Conservation (phyloP, 73 alveolate species). For the Urostyla sp. region DNA sequence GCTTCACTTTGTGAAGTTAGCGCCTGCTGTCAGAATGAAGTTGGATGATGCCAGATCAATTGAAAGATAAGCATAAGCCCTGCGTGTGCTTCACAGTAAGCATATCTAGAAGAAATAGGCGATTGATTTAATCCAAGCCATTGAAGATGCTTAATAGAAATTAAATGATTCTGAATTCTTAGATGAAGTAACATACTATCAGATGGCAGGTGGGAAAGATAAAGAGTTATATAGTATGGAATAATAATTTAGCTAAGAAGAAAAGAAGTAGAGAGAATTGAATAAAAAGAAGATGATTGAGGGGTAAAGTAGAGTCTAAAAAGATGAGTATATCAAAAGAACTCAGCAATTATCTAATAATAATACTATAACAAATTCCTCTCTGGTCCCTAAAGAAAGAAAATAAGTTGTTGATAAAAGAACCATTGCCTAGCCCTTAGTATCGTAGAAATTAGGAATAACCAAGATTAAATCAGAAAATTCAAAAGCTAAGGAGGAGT, state of each 20-base stretch:
- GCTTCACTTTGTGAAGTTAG: background rate
- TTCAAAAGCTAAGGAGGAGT: no score
- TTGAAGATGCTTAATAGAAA: background rate
- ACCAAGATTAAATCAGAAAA: no score
- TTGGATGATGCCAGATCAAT: conserved; percentile 6
- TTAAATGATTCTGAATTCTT: background rate
- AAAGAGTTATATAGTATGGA: conserved; percentile 2
- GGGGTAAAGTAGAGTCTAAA: background rate
- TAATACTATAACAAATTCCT: background rate
- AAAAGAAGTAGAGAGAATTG: conserved; percentile 9
- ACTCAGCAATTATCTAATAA: background rate
- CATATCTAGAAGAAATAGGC: background rate
- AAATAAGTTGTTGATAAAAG: background rate
- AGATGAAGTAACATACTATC: background rate
- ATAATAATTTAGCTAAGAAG: background rate
- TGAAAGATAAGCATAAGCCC: background rate
- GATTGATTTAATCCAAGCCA: background rate
- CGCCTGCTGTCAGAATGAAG: background rate
- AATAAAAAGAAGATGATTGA: conserved; percentile 21
- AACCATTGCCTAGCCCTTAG: no score
- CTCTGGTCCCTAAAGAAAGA: conserved; percentile 1
- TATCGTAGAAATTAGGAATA: no score
- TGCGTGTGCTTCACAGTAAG: background rate
- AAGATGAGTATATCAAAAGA: conserved; percentile 24
- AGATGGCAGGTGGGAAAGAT: conserved; percentile 6